Percentiles rank a stretch among this genome's conserved stretches.
Conservation (phyloP, 2,329 filamentous ascomycete species). For the Diplodia seriata region DNA sequence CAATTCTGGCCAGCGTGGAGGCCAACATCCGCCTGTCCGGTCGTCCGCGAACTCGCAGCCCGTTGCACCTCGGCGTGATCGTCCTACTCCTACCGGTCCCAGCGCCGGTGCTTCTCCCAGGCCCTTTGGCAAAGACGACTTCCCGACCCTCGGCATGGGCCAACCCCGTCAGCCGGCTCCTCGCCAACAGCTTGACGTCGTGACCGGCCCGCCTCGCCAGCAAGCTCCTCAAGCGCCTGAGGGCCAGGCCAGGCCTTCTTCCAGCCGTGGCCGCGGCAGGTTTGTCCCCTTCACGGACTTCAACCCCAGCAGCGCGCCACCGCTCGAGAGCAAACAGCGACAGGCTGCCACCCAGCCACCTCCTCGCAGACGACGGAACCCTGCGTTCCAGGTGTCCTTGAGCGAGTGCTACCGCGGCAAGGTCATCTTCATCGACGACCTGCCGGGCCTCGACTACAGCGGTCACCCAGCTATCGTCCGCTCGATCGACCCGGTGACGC, state of each 20-base stretch:
- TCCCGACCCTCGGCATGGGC: background rate
- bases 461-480: background rate
- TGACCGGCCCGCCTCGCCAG: rapidly evolving
- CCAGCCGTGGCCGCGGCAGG: background rate
- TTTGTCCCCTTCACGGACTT: background rate
- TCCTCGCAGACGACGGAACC: background rate
- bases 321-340: background rate
- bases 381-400: background rate
- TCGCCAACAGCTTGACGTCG: background rate
- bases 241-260: background rate
- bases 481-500: background rate
- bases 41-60: background rate
- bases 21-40: background rate
- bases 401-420: background rate
- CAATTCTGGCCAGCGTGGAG: background rate
- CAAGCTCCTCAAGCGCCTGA: too few relatives aligned
- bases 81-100: too few relatives aligned
- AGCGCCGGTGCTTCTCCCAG: background rate
- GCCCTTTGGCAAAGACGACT: background rate
- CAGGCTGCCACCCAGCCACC: background rate
- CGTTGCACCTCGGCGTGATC: too few relatives aligned
- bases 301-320: background rate
- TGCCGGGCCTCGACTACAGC: background rate
- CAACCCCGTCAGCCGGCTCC: background rate
- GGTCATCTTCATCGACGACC: conserved; percentile 5